Evolutionary conservation across 106 monocot genomes (phyloP).

Genomic region (Amphibolis antarctica): DNA sequence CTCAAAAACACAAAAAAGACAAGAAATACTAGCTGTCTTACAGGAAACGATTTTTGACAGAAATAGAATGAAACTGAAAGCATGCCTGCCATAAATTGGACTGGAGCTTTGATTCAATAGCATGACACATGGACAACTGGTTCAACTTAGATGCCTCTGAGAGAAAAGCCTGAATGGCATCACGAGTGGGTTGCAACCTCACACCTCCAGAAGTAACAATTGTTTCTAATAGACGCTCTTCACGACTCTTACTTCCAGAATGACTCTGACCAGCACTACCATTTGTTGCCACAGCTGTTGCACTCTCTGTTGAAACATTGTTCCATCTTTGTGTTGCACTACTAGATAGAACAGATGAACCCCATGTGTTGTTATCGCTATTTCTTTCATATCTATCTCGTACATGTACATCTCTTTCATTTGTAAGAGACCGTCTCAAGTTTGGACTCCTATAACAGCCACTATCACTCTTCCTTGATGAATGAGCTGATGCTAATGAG

Average conservation of each 20-base stretch:
- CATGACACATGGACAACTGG: slow-evolving; percentile 56
- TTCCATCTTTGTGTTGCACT: slow-evolving; percentile 41
- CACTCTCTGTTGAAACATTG: slow-evolving; percentile 25
- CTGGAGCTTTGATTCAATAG: slow-evolving; percentile 73
- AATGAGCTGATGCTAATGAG: slow-evolving; percentile 61
- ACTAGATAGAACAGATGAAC: slow-evolving; percentile 24
- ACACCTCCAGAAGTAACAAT: slow-evolving; percentile 91
- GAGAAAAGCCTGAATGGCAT: slow-evolving; percentile 78
- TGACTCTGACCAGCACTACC: slow-evolving; percentile 33
- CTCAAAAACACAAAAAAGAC: too few relatives aligned
- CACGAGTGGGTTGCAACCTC: slow-evolving; percentile 90
- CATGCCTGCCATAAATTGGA: slow-evolving; percentile 94
- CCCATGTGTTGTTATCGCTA: slow-evolving; percentile 36
- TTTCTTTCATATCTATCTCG: slow-evolving; percentile 40
- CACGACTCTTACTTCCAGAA: slow-evolving; percentile 45
- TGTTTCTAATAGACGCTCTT: slow-evolving; percentile 89
- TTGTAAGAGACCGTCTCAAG: slow-evolving; percentile 76
- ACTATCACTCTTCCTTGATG: slow-evolving; percentile 55
- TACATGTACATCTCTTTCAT: slow-evolving; percentile 34
- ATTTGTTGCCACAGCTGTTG: slow-evolving; percentile 19
- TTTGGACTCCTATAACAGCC: slow-evolving; percentile 76
- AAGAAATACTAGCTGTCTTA: background rate
- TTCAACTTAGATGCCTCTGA: slow-evolving; percentile 60
- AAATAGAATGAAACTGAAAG: slow-evolving; percentile 2
- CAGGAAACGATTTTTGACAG: background rate